phyloP scores from a whole-genome alignment of 805 yeast species.

The Millerozyma miso region DNA sequence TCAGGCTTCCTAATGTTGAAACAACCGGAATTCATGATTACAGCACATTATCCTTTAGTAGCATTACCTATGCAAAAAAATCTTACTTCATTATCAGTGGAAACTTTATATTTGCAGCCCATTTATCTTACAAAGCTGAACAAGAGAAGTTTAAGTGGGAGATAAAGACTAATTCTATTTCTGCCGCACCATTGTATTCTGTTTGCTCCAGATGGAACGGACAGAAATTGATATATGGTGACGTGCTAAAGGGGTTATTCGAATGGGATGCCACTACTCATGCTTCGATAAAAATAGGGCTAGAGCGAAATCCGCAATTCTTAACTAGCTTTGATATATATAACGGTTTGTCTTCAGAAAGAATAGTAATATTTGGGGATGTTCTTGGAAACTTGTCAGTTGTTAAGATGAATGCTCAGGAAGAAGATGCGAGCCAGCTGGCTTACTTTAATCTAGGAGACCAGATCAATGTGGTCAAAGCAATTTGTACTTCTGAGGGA shows the following conservation, averaged over 20 bases:
- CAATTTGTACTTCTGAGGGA: slow-evolving; percentile 1
- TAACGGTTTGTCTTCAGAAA: background rate
- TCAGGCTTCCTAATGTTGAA: slow-evolving; percentile 6
- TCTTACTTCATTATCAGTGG: slow-evolving; percentile 15
- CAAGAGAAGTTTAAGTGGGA: slow-evolving; percentile 8
- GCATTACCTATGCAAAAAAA: slow-evolving; percentile 8
- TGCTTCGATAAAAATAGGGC: slow-evolving; percentile 1
- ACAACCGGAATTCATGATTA: slow-evolving; percentile 10
- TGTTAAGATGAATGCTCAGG: slow-evolving; percentile 1
- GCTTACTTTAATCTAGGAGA: slow-evolving; percentile 23
- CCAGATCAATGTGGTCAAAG: slow-evolving; percentile 21
- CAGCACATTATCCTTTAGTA: slow-evolving; percentile 9
- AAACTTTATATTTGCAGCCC: slow-evolving; percentile 9
- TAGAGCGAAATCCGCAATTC: slow-evolving; percentile 8
- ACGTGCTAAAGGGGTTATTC: slow-evolving; percentile 15
- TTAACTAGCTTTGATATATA: slow-evolving; percentile 11
- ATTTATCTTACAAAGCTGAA: background rate
- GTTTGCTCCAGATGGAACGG: too few species aligned
- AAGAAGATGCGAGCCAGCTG: slow-evolving; percentile 7
- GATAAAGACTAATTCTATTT: slow-evolving; percentile 7
- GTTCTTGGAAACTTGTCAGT: slow-evolving; percentile 25
- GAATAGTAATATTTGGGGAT: slow-evolving; percentile 19
- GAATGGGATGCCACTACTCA: background rate
- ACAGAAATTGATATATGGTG: slow-evolving; percentile 10
- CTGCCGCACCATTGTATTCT: slow-evolving; percentile 9